Percentiles rank a stretch among this genome's conserved stretches.
These are phyloP conservation scores for Erodium moschatum DNA, from an alignment of 441 rosid species.

Conservation along the genomic window DNA sequence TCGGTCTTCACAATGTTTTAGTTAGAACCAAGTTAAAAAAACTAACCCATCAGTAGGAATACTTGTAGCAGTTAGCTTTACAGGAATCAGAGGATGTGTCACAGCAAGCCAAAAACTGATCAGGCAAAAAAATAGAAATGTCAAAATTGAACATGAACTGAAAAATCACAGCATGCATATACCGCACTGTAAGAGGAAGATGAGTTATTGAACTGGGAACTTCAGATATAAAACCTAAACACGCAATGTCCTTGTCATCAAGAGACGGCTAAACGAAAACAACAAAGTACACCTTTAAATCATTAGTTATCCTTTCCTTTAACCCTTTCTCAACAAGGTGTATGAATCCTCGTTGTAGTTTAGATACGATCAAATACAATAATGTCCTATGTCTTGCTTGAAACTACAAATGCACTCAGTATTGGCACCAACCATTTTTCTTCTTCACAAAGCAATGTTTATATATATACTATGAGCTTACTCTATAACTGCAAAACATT, in stretches of 20 bases:
- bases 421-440: neutral
- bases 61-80: constrained; percentile 49
- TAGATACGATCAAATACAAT: neutral
- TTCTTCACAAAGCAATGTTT: neutral
- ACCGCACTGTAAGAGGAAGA: constrained; percentile 4
- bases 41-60: constrained; percentile 77
- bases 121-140: constrained; percentile 15
- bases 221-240: neutral
- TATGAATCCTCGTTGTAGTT: neutral
- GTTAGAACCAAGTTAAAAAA: neutral
- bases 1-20: neutral
- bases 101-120: constrained; percentile 65
- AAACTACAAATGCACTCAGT: neutral
- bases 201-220: neutral
- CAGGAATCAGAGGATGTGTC: constrained; percentile 58
- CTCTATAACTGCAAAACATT: neutral
- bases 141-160: neutral
- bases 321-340: neutral
- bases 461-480: neutral
- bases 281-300: neutral
- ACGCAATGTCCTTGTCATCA: neutral
- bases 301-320: neutral
- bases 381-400: neutral
- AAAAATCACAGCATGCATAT: constrained; percentile 1
- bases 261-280: neutral